Conservation (phyloP, 495 filamentous ascomycete genomes). For the Penicillium ochrochloron region DNA sequence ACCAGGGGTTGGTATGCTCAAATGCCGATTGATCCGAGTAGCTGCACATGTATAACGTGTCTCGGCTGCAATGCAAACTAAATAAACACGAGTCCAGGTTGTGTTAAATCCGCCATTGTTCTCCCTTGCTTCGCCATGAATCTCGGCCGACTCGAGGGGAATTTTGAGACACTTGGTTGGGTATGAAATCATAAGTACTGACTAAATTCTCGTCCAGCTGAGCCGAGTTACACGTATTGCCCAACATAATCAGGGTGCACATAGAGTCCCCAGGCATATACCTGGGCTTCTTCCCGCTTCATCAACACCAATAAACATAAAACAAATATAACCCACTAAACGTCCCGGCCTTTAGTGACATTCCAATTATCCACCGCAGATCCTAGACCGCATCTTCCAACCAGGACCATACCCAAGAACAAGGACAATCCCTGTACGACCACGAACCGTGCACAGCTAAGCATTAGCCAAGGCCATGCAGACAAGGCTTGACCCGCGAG, state of each 20-base stretch:
- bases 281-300: too few relatives aligned
- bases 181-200: not conserved
- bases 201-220: too few relatives aligned
- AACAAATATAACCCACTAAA: too few relatives aligned
- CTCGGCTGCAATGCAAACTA: not conserved
- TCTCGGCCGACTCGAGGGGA: not conserved
- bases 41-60: not conserved
- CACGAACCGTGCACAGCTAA: conserved; percentile 23
- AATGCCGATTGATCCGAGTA: conserved; percentile 16
- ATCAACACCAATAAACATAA: too few relatives aligned
- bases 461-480: conserved; percentile 32
- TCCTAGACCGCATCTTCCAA: not conserved
- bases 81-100: not conserved
- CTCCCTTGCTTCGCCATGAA: conserved; percentile 22
- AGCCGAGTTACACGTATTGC: too few relatives aligned
- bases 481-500: conserved; percentile 25
- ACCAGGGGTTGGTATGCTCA: not conserved
- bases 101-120: not conserved
- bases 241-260: too few relatives aligned
- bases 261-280: too few relatives aligned
- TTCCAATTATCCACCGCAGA: not conserved
- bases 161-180: not conserved
- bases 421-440: conserved; percentile 16
- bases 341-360: too few relatives aligned
- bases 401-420: not conserved